Percentiles rank a stretch among this genome's conserved stretches.
phyloP scores from a whole-genome alignment of 495 filamentous ascomycete genomes.

The Ramalina peruviana region DNA sequence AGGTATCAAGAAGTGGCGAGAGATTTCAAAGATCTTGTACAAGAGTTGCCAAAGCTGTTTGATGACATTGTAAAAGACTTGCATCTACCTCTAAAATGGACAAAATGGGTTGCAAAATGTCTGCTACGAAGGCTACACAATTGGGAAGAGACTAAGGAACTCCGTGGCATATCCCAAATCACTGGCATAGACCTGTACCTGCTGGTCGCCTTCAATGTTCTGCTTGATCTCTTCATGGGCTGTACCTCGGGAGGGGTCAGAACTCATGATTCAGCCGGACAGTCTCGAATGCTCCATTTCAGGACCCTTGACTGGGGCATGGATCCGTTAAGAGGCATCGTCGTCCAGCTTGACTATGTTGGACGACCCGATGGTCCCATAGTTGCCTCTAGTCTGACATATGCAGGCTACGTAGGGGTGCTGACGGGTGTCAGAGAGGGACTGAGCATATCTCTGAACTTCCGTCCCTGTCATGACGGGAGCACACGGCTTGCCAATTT shows the following conservation, averaged over 20 bases:
- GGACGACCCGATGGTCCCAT: slow-evolving; percentile 22
- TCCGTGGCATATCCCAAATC: slow-evolving; percentile 39
- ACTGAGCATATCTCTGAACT: slow-evolving; percentile 51
- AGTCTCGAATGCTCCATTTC: slow-evolving; percentile 43
- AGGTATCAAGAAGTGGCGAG: slow-evolving; percentile 37
- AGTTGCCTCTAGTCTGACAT: slow-evolving; percentile 44
- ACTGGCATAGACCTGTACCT: slow-evolving; percentile 44
- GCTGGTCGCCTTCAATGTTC: slow-evolving; percentile 45
- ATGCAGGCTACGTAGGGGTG: slow-evolving; percentile 49
- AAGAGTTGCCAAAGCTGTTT: slow-evolving; percentile 31
- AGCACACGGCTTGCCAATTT: slow-evolving; percentile 22
- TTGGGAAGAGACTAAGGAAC: slow-evolving; percentile 45
- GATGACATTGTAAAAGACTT: slow-evolving; percentile 26
- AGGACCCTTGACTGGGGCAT: slow-evolving; percentile 57
- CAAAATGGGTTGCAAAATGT: slow-evolving; percentile 27
- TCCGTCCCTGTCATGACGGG: slow-evolving; percentile 41
- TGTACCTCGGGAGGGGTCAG: slow-evolving; percentile 46
- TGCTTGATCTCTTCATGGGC: slow-evolving; percentile 51
- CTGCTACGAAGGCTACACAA: slow-evolving; percentile 36
- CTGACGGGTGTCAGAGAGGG: slow-evolving; percentile 43
- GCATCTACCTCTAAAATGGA: slow-evolving; percentile 13
- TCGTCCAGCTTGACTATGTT: slow-evolving; percentile 47
- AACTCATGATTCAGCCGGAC: slow-evolving; percentile 14
- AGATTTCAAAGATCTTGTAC: slow-evolving; percentile 29
- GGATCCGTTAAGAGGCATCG: slow-evolving; percentile 39